Evolutionary conservation across 345 rosid genomes (phyloP), one percentile per base, ranked within the genome.

Genomic region (Citrus medica): DNA sequence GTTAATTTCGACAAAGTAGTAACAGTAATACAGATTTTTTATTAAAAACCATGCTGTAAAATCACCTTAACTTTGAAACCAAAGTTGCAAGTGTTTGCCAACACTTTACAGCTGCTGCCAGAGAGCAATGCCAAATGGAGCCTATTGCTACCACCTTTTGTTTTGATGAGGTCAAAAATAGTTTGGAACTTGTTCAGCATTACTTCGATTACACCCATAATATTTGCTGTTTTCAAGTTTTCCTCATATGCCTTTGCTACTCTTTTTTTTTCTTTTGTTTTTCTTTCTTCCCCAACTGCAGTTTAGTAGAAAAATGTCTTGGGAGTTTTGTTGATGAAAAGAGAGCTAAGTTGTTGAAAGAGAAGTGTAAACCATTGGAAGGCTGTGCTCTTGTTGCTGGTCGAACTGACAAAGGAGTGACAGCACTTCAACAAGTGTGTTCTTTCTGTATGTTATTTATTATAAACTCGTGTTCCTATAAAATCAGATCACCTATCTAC

Each of bases 331-430:
- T 96, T 76, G 97, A 94, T 87, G 97, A 94, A 79, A 92, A 32
- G 84, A 96, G 94, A 89, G 94, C 94, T 69, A 90, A 90, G 76
- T 86, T 83, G 77, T 89, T 96, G 76, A 91, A 87, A 80, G 92
- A 87, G 55, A 89, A 87, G 70, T 81, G 84, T 83, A 88, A 92
- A 82, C 99, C 98, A 58, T 76, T 92, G 79, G 98, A 96, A 84
- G 99, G 97, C 17, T 85, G 88, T 77, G 91, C 94, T 51, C 1
- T 83, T 85, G 99, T 96, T 78, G 97, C 99, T 56, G 98, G 98
- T 66, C 95, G 99, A 74, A 96, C 99, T 4, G 99, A 96, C 83
- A 94, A 92, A 89, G 97, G 99, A 81, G 99, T 96, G 32, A 91
- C 98, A 66, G 98, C 98, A 61, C 86, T 94, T 87, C 83, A 78